Evolutionary conservation across 176 grass and related monocot genomes (phyloP).

Genomic region (Zoysia japonica): DNA sequence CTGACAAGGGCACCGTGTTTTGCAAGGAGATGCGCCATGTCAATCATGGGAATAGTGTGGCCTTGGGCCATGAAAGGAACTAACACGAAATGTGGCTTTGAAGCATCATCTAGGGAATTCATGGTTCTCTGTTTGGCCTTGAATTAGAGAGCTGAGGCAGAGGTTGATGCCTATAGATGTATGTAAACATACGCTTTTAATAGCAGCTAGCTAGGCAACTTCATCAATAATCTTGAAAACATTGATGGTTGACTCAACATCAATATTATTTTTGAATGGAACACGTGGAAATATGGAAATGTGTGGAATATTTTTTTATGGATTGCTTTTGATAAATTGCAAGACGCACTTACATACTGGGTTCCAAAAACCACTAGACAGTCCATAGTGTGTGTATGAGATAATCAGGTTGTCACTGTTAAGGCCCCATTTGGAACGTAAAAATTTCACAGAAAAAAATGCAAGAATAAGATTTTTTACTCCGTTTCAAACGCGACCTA

Average conservation of each 20-base stretch:
- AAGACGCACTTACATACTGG: too few species aligned
- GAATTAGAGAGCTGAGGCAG: neutral
- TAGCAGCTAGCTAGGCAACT: neutral
- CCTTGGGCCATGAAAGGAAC: conserved; percentile 65
- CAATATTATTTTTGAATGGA: neutral
- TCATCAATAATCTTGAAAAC: conserved; percentile 24
- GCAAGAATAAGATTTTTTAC: too few species aligned
- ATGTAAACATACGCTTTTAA: neutral
- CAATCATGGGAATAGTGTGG: conserved; percentile 57
- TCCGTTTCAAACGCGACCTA: too few species aligned
- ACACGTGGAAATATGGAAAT: neutral
- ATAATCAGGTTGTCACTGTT: neutral
- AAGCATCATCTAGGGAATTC: conserved; percentile 15
- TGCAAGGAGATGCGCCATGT: conserved; percentile 60
- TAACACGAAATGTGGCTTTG: conserved; percentile 49
- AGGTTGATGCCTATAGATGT: neutral
- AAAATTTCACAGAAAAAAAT: too few species aligned
- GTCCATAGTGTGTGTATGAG: neutral
- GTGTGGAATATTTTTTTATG: neutral
- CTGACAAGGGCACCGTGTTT: conserved; percentile 33
- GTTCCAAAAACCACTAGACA: neutral
- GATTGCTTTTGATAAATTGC: too few species aligned
- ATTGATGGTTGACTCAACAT: conserved; percentile 12
- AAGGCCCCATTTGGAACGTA: too few species aligned
- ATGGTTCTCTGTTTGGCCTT: conserved; percentile 30